Base-by-base conservation (phyloP, 768 basidiomycete genomes). In the Boletus vermiculosoides region DNA sequence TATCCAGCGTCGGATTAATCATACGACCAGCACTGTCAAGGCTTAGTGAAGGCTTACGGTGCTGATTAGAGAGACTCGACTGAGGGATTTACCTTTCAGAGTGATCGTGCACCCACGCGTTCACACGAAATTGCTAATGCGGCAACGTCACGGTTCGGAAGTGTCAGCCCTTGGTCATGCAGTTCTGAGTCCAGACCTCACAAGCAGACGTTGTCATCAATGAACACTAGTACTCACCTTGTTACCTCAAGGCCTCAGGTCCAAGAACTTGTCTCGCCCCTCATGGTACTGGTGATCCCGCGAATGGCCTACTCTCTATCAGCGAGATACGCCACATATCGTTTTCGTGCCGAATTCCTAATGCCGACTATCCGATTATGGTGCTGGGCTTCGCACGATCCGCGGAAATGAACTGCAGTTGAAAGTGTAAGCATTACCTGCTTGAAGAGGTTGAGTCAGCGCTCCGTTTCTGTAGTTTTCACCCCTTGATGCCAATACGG, bases 71-170 rank as follows among this genome's bases (percentile, higher is more conserved):
- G 13, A 60, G 45, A 30, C 34, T 36, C 11, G n/a, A 58, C 7
- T 6, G 18, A 55, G 50, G 50, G 58, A 49, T 45, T 68, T 59
- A 45, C 71, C 69, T 62, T 64, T 71, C n/a, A 10, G 5, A 55
- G 71, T 54, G 50, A 37, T 54, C 8, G 0, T 3, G 16, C 40
- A 58, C 70, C n/a, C 68, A 70, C 68, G 70, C 61, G 42, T 44
- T 64, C 48, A 16, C 70, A 70, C 65, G 63, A 13, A 0, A 36
- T 68, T 46, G 45, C 56, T 45, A 62, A 52, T 44, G 5, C 15
- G 16, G 11, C n/a, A n/a, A 22, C 20, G 16, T 18, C 2, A n/a
- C n/a, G n/a, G n/a, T n/a, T n/a, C 22, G 22, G 7, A 15, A 4
- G 18, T 30, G 30, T n/a, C 3, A 28, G 4, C 28, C 6, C 28